Evolutionary conservation across 495 filamentous ascomycete genomes (phyloP), one percentile per base, ranked within the genome.

Genomic region (Trichoderma reesei): DNA sequence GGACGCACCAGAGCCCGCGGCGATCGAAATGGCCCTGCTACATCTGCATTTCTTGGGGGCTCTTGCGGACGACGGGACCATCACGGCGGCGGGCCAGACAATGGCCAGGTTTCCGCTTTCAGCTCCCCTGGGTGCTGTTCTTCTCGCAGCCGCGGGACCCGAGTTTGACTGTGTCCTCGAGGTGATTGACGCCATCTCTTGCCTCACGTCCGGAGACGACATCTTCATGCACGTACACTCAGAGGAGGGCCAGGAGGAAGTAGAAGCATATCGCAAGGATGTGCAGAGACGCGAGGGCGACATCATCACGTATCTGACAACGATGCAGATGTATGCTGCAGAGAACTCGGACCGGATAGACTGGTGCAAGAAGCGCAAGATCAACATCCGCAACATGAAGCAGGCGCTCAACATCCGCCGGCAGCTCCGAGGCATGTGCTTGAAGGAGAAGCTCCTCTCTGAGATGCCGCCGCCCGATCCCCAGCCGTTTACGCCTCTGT

Each of bases 171-270:
- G 91, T 67, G 71, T 98, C 6, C 69, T 85, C 0, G 94, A 97
- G 68, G 86, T 85, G 13, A 95, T 99, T 64, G 95, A 99, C 70
- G 90, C 97, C 63, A 89, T 98, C 65, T 86, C 95, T 0, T 90
- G 87, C 67, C 82, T 98, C 13, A 94, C 90, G 3, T 88, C 92
- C 0, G 82, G 82, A 26, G 92, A 96, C 69, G 92, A 90, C 65
- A 86, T 98, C 60, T 96, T 96, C 72, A 73, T 92, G 11, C 90
- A 91, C 61, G 79, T 89, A 0, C 83, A 83, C 5, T 87, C 89
- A 0, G 94, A 97, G 64, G 92, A 96, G 66, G 86, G 84, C 59
- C 85, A 85, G 54, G 91, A 96, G 66, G 80, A 87, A 59, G 88
- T 89, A 0, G 89, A 93, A 65, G 77, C 79, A 10, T 83, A 85